These are phyloP conservation scores for Penicillium malachiteum DNA, from an alignment of 495 filamentous ascomycete genomes.

Conservation along the genomic window DNA sequence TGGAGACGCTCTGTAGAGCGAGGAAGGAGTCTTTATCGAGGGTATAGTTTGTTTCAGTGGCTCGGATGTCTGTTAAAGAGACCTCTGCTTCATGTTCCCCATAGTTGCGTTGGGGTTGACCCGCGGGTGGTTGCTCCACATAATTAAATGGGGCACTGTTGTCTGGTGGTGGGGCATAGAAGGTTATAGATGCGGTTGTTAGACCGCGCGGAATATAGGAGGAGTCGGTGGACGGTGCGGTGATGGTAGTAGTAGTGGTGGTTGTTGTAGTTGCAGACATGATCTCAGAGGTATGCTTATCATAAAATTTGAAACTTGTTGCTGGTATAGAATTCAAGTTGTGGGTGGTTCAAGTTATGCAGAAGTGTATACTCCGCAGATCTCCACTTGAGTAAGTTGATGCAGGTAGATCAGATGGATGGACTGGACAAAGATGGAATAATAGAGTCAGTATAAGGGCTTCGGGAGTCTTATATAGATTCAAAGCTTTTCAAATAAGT, in stretches of 20 bases:
- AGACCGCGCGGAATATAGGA: slow-evolving; percentile 62
- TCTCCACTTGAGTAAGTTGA: background rate
- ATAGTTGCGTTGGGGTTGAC: slow-evolving; percentile 63
- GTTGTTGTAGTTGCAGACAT: background rate
- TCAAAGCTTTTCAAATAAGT: background rate
- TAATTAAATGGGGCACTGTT: slow-evolving; percentile 66
- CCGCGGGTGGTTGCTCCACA: slow-evolving; percentile 62
- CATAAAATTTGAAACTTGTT: too few relatives aligned
- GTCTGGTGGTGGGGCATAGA: slow-evolving; percentile 64
- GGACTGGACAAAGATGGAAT: background rate
- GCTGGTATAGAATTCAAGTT: too few relatives aligned
- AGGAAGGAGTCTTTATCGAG: slow-evolving; percentile 75
- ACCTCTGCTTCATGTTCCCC: slow-evolving; percentile 43
- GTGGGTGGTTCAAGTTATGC: background rate
- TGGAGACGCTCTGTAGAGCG: slow-evolving; percentile 50
- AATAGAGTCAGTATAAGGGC: background rate
- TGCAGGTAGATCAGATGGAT: background rate
- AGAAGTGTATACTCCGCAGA: too few relatives aligned
- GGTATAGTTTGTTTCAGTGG: slow-evolving; percentile 57
- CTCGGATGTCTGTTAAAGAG: slow-evolving; percentile 65
- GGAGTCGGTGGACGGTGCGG: background rate
- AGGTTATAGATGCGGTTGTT: slow-evolving; percentile 63
- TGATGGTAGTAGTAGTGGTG: slow-evolving; percentile 9
- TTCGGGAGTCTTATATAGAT: background rate
- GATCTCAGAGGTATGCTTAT: background rate